phyloP scores from a whole-genome alignment of 805 yeast species.

The Monosporozyma aquatica region DNA sequence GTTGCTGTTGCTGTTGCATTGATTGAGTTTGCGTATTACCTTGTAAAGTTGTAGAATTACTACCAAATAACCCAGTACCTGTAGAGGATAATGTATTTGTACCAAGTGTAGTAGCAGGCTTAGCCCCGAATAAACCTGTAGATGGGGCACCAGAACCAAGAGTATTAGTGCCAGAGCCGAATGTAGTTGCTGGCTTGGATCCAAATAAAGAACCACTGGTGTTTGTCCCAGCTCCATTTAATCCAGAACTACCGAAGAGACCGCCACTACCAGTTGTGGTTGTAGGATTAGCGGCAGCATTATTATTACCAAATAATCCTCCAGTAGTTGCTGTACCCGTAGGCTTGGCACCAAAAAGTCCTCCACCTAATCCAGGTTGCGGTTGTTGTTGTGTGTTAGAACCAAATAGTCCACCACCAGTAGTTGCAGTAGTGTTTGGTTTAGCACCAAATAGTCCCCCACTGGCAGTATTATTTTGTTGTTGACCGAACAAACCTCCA shows the following conservation, averaged over 20 bases:
- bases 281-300: constrained; percentile 6
- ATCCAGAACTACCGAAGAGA: constrained; percentile 21
- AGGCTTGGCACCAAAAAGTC: constrained; percentile 28
- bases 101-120: constrained; percentile 7
- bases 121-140: constrained; percentile 39
- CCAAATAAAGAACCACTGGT: constrained; percentile 8
- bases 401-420: constrained; percentile 29
- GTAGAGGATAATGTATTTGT: constrained; percentile 19
- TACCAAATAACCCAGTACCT: constrained; percentile 38
- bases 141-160: constrained; percentile 21
- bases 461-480: constrained; percentile 6
- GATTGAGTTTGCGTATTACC: constrained; percentile 4
- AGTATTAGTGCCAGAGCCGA: constrained; percentile 31
- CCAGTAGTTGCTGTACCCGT: constrained; percentile 9
- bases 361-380: constrained; percentile 14
- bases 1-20: constrained; percentile 8
- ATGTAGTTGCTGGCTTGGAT: constrained; percentile 8
- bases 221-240: constrained; percentile 12
- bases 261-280: constrained; percentile 17
- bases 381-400: constrained; percentile 17
- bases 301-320: constrained; percentile 29
- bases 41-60: constrained; percentile 4
- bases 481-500: constrained; percentile 25
- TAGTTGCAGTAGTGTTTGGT: constrained; percentile 1
- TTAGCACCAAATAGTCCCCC: constrained; percentile 20